These are phyloP conservation scores for Fusarium sp. DNA, from an alignment of 2,329 filamentous ascomycete genomes.

Conservation along the genomic window DNA sequence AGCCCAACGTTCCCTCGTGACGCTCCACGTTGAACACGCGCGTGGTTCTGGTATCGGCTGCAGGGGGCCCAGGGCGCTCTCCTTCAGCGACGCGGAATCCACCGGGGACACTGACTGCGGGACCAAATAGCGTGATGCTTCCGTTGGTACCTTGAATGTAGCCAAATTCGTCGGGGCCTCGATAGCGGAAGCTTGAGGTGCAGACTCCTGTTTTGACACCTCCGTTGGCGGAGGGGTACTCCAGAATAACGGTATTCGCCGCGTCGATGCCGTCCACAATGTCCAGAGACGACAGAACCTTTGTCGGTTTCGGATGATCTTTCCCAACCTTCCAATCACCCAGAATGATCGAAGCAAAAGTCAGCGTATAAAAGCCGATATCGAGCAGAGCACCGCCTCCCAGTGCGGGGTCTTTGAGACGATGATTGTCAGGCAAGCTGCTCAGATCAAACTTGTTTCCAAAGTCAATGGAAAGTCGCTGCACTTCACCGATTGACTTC, in stretches of 20 bases:
- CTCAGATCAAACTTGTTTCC: conserved; percentile 12
- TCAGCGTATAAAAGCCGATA: conserved; percentile 10
- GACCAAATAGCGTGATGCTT: conserved; percentile 8
- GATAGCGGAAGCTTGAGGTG: conserved; percentile 15
- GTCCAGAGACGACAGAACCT: conserved; percentile 3
- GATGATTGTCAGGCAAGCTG: neutral
- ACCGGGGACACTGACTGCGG: conserved; percentile 8
- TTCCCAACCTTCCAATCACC: conserved; percentile 17
- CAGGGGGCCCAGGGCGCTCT: neutral
- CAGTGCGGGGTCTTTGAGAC: conserved; percentile 18
- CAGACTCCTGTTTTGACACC: conserved; percentile 10
- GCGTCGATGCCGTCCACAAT: conserved; percentile 15
- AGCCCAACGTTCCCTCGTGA: conserved; percentile 4
- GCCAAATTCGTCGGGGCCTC: conserved; percentile 1
- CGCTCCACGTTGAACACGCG: conserved; percentile 15
- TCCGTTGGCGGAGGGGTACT: conserved; percentile 1
- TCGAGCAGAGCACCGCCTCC: conserved; percentile 16
- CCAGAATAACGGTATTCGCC: neutral
- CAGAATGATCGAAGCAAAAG: conserved; percentile 12
- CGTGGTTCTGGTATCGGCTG: neutral
- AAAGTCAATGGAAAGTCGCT: conserved; percentile 13
- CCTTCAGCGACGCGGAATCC: conserved; percentile 11
- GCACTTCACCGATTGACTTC: conserved; percentile 17
- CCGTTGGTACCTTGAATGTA: conserved; percentile 12
- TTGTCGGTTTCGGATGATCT: conserved; percentile 6